Evolutionary conservation across 2,329 filamentous ascomycete species (phyloP), one percentile per base, ranked within the genome.

Genomic region (Hawksworthiomyces lignivorus): DNA sequence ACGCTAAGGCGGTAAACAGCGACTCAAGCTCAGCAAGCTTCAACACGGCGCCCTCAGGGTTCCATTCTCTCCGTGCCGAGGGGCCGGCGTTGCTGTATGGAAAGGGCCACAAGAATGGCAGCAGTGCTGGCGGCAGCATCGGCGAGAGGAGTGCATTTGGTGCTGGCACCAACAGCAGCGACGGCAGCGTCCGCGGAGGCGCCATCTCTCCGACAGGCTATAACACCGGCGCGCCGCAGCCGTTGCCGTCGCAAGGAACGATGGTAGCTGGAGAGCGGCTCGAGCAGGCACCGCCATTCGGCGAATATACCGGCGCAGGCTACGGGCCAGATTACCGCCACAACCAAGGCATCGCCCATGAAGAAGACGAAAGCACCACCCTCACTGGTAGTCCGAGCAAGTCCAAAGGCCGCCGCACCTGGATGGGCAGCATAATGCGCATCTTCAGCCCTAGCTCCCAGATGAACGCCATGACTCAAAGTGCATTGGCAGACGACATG

Each of bases 401-500:
- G 62, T 62, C 54, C 11, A 80, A 77, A 54, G 64, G 69, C 50
- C 61, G 70, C 4, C 64, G 71, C n/a, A 73, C 73, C 19, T 86
- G 82, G 79, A 64, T 88, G 10, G 82, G 82, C 18, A 84, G 77
- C 36, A 59, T 88, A 17, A 70, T 76, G 15, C 72, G 81, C 28
- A 80, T 81, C 10, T 75, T 86, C 38, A 70, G 62, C 30, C 37
- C 39, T 4, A 34, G 33, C 18, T 27, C 36, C 2, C 17, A 39
- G 7, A n/a, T 31, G 4, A 24, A 33, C 15, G 29, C 26, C 3
- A 29, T 41, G 11, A 14, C 18, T 3, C 31, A 33, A 10, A 11
- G 21, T 19, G 19, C 18, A 17, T 4, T 7, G 21, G 8, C 39
- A 24, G 24, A 19, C 32, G 35, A 45, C 14, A 20, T n/a, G n/a